A percentile compares a stretch with the other conserved stretches of the same genome.
phyloP scores from a whole-genome alignment of 306 rosid genomes.

The Myrica gale region DNA sequence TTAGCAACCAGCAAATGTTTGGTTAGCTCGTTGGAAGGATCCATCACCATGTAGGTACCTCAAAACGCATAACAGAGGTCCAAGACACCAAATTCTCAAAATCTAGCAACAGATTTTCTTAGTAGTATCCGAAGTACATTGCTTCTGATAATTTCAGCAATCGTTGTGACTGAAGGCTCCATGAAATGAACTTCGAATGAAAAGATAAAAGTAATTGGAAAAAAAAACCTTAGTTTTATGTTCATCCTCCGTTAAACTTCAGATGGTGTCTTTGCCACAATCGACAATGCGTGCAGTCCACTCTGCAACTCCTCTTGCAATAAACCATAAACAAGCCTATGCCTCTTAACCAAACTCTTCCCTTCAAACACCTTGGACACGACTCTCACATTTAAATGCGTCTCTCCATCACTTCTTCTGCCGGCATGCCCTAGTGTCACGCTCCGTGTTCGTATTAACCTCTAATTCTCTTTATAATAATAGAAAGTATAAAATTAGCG shows the following conservation, averaged over 20 bases:
- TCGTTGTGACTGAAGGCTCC: not conserved
- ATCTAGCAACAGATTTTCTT: not conserved
- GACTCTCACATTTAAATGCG: conserved; percentile 79
- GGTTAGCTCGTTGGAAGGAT: conserved; percentile 3
- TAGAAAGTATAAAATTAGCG: too few relatives aligned
- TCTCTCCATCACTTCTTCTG: conserved; percentile 72
- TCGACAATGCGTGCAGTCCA: conserved; percentile 79
- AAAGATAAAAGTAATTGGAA: not conserved
- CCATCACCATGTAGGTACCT: conserved; percentile 6
- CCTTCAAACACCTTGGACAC: conserved; percentile 75
- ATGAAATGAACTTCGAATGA: conserved; percentile 10
- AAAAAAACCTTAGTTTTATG: too few relatives aligned
- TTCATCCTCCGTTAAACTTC: conserved; percentile 48
- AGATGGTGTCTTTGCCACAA: conserved; percentile 73
- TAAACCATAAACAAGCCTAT: conserved; percentile 63
- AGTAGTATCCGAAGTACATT: conserved; percentile 10
- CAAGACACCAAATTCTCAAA: conserved; percentile 22
- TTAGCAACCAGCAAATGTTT: not conserved
- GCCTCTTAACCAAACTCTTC: conserved; percentile 86
- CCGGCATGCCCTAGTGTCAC: too few relatives aligned
- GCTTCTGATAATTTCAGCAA: conserved; percentile 1
- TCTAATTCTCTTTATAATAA: too few relatives aligned
- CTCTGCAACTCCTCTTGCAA: conserved; percentile 75
- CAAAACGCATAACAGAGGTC: conserved; percentile 15
- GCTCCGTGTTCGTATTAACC: too few relatives aligned